These are phyloP conservation scores for Fraxinus floribunda DNA, from an alignment of 305 asterid species.

Conservation along the genomic window DNA sequence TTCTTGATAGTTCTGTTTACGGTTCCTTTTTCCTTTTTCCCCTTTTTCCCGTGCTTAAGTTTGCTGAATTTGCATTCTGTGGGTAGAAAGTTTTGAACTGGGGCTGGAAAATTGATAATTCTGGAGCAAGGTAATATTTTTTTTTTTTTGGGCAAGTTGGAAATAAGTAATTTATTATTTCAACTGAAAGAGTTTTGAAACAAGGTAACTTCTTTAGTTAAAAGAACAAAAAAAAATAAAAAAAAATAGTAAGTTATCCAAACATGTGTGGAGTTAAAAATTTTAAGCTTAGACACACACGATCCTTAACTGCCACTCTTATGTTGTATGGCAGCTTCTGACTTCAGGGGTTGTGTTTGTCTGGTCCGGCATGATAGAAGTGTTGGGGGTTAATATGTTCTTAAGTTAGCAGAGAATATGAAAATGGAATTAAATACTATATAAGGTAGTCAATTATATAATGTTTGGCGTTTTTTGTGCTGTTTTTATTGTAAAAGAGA, in stretches of 20 bases:
- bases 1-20: background rate
- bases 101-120: background rate
- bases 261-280: background rate
- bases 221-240: background rate
- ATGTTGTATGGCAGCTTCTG: background rate
- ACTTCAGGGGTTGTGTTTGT: background rate
- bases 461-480: background rate
- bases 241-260: background rate
- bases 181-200: background rate
- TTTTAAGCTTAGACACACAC: background rate
- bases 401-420: background rate
- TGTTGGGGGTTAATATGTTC: background rate
- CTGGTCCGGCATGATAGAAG: background rate
- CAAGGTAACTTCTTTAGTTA: background rate
- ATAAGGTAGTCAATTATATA: background rate
- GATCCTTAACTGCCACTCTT: background rate
- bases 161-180: background rate
- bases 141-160: background rate
- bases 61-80: conserved; percentile 9
- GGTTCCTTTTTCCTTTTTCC: background rate
- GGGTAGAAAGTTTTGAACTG: background rate
- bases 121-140: background rate
- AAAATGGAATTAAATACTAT: background rate
- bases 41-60: background rate
- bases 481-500: background rate